phyloP scores from a whole-genome alignment of 2,329 filamentous ascomycete genomes.

The Westerdykella aurantiaca region DNA sequence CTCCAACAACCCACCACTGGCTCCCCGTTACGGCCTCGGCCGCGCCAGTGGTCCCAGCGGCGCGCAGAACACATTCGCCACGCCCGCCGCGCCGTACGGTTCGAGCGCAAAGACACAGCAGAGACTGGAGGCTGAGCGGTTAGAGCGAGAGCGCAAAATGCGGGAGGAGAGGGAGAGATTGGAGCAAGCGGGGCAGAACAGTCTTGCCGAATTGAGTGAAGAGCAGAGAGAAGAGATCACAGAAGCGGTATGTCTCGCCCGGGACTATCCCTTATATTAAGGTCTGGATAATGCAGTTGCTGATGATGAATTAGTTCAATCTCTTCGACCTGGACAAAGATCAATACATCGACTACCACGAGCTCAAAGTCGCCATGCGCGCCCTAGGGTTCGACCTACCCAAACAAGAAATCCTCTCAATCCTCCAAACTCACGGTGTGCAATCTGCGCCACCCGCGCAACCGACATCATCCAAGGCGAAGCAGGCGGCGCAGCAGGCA shows the following conservation, averaged over 20 bases:
- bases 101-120: conserved; percentile 39
- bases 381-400: conserved; percentile 89
- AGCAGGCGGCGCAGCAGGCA: conserved; percentile 9
- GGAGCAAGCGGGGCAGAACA: conserved; percentile 43
- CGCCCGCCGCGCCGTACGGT: conserved; percentile 33
- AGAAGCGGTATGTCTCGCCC: conserved; percentile 64
- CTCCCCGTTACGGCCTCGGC: conserved; percentile 49
- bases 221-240: conserved; percentile 91
- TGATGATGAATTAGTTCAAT: conserved; percentile 58
- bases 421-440: conserved; percentile 71
- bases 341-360: conserved; percentile 90
- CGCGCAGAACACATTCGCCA: conserved; percentile 20
- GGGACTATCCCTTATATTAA: neutral
- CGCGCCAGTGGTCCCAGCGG: conserved; percentile 29
- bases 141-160: conserved; percentile 40
- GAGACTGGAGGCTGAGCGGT: conserved; percentile 36
- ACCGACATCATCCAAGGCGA: conserved; percentile 6
- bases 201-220: conserved; percentile 61
- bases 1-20: conserved; percentile 50
- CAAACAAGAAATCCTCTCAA: conserved; percentile 74
- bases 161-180: conserved; percentile 40
- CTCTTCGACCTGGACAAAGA: conserved; percentile 98
- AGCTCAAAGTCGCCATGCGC: conserved; percentile 93
- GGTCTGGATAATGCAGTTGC: neutral
- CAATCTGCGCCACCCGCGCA: conserved; percentile 5